Evolutionary conservation across 495 filamentous ascomycete species (phyloP).

Genomic region (Cetradonia linearis): DNA sequence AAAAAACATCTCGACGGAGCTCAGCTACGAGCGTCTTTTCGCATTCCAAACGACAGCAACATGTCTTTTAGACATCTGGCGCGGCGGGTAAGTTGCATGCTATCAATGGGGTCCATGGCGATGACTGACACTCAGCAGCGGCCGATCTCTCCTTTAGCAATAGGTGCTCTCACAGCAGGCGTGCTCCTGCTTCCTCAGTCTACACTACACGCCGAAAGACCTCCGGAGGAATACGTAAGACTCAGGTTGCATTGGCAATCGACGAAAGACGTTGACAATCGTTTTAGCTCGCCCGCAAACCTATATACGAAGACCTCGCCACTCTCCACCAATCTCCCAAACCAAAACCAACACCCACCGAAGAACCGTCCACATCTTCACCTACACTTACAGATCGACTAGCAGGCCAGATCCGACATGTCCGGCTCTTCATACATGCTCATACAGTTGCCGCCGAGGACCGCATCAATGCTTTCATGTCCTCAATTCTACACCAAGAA

Average conservation of each 20-base stretch:
- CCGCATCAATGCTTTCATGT: constrained; percentile 64
- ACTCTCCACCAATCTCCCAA: constrained; percentile 33
- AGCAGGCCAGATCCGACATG: constrained; percentile 67
- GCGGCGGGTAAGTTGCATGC: constrained; percentile 33
- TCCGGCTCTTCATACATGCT: constrained; percentile 69
- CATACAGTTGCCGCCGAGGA: constrained; percentile 64
- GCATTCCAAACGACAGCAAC: not conserved
- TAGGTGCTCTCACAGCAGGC: constrained; percentile 43
- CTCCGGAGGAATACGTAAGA: constrained; percentile 31
- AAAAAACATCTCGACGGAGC: not conserved
- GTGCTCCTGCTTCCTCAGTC: constrained; percentile 45
- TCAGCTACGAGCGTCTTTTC: not conserved
- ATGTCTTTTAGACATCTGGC: constrained; percentile 42
- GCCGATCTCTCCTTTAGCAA: constrained; percentile 46
- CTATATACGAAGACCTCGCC: constrained; percentile 74
- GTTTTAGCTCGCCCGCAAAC: constrained; percentile 51
- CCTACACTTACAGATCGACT: constrained; percentile 87
- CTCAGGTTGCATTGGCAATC: not conserved
- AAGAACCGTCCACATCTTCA: constrained; percentile 29
- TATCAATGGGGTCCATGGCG: not conserved
- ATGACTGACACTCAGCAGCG: constrained; percentile 34
- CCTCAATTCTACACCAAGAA: constrained; percentile 67
- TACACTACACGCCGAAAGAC: constrained; percentile 48
- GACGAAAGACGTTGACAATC: constrained; percentile 12
- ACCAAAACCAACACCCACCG: constrained; percentile 28